Evolutionary conservation across 208 protist genomes (phyloP).

Genomic region (Angomonas deanei): DNA sequence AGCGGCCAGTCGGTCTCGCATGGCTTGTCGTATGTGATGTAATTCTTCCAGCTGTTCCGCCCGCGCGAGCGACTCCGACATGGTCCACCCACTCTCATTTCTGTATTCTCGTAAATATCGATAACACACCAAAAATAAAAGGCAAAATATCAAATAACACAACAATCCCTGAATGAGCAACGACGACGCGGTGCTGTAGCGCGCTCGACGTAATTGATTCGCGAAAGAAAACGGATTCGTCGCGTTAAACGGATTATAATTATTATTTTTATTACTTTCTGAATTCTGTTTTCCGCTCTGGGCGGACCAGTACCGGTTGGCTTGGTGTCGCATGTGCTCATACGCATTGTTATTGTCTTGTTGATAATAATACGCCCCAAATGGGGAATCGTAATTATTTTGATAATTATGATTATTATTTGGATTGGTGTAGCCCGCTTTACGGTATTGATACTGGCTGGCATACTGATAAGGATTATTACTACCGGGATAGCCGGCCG

Average conservation of each 20-base stretch:
- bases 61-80: conserved; percentile 64
- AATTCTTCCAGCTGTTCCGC: conserved; percentile 72
- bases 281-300: neutral
- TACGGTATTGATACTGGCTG: conserved; percentile 13
- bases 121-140: conserved; percentile 52
- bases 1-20: conserved; percentile 41
- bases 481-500: neutral
- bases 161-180: conserved; percentile 60
- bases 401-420: neutral
- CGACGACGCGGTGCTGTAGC: conserved; percentile 29
- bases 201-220: conserved; percentile 32
- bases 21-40: conserved; percentile 63
- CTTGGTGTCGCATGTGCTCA: conserved; percentile 17
- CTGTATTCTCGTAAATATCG: conserved; percentile 60
- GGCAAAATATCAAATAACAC: conserved; percentile 56
- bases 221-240: conserved; percentile 53
- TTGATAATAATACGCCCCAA: conserved; percentile 25
- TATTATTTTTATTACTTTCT: conserved; percentile 15
- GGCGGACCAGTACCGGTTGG: conserved; percentile 47
- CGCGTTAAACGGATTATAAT: conserved; percentile 53
- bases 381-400: conserved; percentile 6
- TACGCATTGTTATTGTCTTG: conserved; percentile 34
- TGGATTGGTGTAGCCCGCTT: conserved; percentile 11
- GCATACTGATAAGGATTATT: neutral
- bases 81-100: conserved; percentile 76